phyloP scores from a whole-genome alignment of 2,329 filamentous ascomycete genomes.

The Pestalotiopsis sp. region DNA sequence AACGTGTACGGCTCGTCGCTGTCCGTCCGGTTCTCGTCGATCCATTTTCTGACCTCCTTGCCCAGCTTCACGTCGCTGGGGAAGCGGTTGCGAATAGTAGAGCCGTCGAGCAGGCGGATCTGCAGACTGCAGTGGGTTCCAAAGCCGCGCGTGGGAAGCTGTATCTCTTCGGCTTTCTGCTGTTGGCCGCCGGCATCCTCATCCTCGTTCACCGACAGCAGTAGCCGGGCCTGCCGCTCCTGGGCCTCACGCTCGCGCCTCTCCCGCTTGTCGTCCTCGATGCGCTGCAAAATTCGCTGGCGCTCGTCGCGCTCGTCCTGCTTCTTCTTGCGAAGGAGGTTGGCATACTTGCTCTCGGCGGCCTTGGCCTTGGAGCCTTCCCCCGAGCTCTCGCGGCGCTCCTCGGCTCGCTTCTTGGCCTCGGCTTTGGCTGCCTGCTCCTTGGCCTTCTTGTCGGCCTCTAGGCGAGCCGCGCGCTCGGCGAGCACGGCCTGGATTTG shows the following conservation, averaged over 20 bases:
- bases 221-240: conserved; percentile 40
- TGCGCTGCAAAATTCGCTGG: conserved; percentile 71
- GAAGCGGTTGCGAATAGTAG: conserved; percentile 75
- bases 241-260: conserved; percentile 59
- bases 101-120: conserved; percentile 82
- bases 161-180: conserved; percentile 13
- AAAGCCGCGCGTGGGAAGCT: conserved; percentile 21
- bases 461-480: conserved; percentile 52
- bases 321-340: conserved; percentile 64
- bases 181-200: conserved; percentile 16
- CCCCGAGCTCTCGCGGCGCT: conserved; percentile 31
- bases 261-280: conserved; percentile 76
- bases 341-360: conserved; percentile 49
- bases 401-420: conserved; percentile 43
- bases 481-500: conserved; percentile 43
- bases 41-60: conserved; percentile 73
- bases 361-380: conserved; percentile 28
- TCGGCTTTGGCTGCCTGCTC: conserved; percentile 51
- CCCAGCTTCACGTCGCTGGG: conserved; percentile 63
- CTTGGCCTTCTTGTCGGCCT: conserved; percentile 49
- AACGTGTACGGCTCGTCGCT: conserved; percentile 74
- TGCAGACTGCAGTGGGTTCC: conserved; percentile 63
- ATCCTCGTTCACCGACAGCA: conserved; percentile 25
- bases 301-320: conserved; percentile 69
- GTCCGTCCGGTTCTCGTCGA: conserved; percentile 65